Evolutionary conservation across 805 yeast species (phyloP).

Genomic region (Candida ficus): DNA sequence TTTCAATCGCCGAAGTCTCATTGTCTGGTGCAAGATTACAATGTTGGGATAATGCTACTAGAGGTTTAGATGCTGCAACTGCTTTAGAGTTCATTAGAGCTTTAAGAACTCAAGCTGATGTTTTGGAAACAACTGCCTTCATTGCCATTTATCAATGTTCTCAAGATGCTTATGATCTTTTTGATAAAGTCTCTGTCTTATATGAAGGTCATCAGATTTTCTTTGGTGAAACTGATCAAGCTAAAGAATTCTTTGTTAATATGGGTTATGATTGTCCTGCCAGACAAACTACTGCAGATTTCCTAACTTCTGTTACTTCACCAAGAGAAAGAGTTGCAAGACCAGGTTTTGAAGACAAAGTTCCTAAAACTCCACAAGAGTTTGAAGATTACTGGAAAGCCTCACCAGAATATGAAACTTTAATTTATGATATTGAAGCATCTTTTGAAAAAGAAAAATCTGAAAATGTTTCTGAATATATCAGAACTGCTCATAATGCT

Average conservation of each 20-base stretch:
- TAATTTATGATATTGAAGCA: conserved; percentile 41
- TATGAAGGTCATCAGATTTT: conserved; percentile 51
- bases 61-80: conserved; percentile 57
- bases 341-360: conserved; percentile 37
- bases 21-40: conserved; percentile 40
- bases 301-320: conserved; percentile 46
- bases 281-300: conserved; percentile 54
- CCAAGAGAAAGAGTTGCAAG: conserved; percentile 42
- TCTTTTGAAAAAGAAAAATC: conserved; percentile 5
- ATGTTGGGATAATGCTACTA: conserved; percentile 53
- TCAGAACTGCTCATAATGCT: conserved; percentile 39
- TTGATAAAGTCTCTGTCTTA: conserved; percentile 44
- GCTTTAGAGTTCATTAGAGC: conserved; percentile 50
- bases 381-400: conserved; percentile 42
- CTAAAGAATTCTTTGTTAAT: conserved; percentile 40
- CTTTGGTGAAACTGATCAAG: conserved; percentile 39
- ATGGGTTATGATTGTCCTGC: conserved; percentile 51
- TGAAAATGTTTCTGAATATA: conserved; percentile 18
- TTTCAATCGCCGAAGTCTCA: conserved; percentile 57
- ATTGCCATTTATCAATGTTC: conserved; percentile 55
- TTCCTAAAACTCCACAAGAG: conserved; percentile 46
- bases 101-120: conserved; percentile 40
- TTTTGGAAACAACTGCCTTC: conserved; percentile 42
- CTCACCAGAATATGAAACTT: conserved; percentile 33
- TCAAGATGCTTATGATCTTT: conserved; percentile 44